A percentile compares a stretch with the other conserved stretches of the same genome.
phyloP scores from a whole-genome alignment of 2,329 filamentous ascomycete genomes.

The Plectosphaerella sp. region DNA sequence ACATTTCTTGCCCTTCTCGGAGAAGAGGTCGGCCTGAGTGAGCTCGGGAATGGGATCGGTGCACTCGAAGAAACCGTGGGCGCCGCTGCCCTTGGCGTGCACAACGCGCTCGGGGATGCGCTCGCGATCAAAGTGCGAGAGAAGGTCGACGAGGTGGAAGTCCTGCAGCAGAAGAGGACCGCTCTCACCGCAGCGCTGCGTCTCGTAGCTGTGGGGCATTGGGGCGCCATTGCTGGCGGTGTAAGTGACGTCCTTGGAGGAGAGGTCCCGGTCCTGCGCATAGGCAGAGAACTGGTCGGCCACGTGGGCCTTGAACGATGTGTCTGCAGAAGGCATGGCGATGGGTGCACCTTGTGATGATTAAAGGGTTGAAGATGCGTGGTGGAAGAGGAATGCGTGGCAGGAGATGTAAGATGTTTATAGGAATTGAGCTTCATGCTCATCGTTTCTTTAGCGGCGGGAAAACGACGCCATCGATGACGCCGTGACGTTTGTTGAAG shows the following conservation, averaged over 20 bases:
- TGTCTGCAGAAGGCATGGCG: slow-evolving; percentile 19
- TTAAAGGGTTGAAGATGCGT: no score
- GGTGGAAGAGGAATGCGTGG: no score
- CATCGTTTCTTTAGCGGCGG: no score
- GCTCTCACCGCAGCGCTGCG: slow-evolving; percentile 51
- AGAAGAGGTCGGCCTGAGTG: slow-evolving; percentile 46
- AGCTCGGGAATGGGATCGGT: slow-evolving; percentile 44
- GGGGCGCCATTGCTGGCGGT: slow-evolving; percentile 52
- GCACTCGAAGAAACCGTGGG: slow-evolving; percentile 47
- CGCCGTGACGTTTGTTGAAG: no score
- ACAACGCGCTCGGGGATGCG: slow-evolving; percentile 57
- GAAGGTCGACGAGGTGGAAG: slow-evolving; percentile 57
- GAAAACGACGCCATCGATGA: no score
- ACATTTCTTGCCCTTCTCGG: slow-evolving; percentile 62
- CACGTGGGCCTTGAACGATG: slow-evolving; percentile 30
- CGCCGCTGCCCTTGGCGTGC: slow-evolving; percentile 53
- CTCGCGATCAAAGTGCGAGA: slow-evolving; percentile 58
- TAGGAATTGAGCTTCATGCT: no score
- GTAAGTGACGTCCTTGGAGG: slow-evolving; percentile 41
- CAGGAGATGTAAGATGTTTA: no score
- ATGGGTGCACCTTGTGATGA: neutral
- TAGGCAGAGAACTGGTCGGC: slow-evolving; percentile 30
- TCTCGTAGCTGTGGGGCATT: slow-evolving; percentile 53
- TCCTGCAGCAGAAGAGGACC: slow-evolving; percentile 55
- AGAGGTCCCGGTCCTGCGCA: slow-evolving; percentile 31